Evolutionary conservation across 441 rosid species (phyloP).

Genomic region (Raphanus hybrid): DNA sequence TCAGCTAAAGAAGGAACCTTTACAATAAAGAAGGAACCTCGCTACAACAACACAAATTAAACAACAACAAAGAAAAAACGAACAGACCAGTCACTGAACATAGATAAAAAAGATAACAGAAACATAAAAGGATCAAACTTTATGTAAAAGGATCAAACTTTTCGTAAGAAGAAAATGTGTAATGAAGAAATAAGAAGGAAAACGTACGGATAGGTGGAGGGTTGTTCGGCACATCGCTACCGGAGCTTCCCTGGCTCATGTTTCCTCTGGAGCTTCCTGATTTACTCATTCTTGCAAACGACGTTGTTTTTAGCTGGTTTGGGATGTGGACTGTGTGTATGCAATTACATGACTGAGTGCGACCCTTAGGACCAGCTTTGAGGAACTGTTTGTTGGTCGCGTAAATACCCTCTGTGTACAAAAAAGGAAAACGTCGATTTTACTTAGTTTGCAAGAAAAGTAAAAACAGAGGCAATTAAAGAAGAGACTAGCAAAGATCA

Average conservation of each 20-base stretch:
- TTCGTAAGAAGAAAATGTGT: background rate
- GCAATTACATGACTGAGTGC: too few species aligned
- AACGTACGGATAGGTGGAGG: background rate
- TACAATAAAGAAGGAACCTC: constrained; percentile 12
- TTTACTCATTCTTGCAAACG: constrained; percentile 5
- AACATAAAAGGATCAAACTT: background rate
- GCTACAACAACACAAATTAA: background rate
- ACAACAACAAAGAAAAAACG: background rate
- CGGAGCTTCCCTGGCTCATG: background rate
- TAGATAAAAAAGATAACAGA: background rate
- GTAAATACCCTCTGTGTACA: constrained; percentile 9
- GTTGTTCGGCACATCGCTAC: background rate
- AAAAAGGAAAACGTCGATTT: background rate
- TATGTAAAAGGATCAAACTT: background rate
- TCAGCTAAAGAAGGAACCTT: background rate
- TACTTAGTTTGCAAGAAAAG: too few species aligned
- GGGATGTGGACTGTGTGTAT: background rate
- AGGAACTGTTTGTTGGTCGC: constrained; percentile 37
- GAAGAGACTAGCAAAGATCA: background rate
- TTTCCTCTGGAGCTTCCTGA: background rate
- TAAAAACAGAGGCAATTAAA: background rate
- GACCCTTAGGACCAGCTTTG: constrained; percentile 14
- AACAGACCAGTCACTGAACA: background rate
- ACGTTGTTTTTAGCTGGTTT: background rate
- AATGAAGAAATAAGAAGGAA: background rate